Base-by-base conservation (phyloP, 2,329 filamentous ascomycete species). In the Trichoderma polysporum region DNA sequence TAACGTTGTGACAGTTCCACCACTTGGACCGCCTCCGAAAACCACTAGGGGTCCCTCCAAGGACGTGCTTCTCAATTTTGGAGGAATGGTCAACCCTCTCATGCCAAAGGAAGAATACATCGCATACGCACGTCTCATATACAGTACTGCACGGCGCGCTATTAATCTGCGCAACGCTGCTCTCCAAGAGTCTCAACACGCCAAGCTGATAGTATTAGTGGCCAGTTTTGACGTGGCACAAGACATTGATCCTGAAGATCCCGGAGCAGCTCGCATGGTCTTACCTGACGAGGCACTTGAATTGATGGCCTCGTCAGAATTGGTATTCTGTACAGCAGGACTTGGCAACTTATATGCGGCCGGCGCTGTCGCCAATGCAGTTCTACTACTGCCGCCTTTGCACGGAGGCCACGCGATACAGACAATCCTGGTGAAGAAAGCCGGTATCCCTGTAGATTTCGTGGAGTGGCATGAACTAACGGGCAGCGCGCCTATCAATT, bases 21-120 rank as follows among this genome's bases (percentile, higher is more conserved):
- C 64, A n/a, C 54, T 66, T 19, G 56, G 56, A n/a, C 64, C 64
- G 4, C 64, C 64, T 10, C n/a, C 31, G 17, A 56, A 29, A 35
- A 57, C 52, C 6, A 41, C 22, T 31, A 4, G 10, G 12, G 25
- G 27, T 17, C 64, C 45, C 4, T 29, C 13, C 13, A 45, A 60
- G n/a, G 33, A 53, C 9, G 29, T 61, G 7, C 29, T 66, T 33
- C 53, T 66, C 56, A 66, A 66, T 9, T 61, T 66, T 22, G 64
- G 64, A 59, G 64, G 64, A 9, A 39, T 66, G 53, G 41, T 60
- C 25, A 66, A 66, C 33, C 64, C 64, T 29, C 41, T 66, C 0
- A 61, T 61, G 41, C 53, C 64, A 13, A 39, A 37, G 2, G 33
- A 52, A n/a, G 64, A 66, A 3, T 60, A 59, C 15, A n/a, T 66